Evolutionary conservation across 1,284 basidiomycete genomes (phyloP), one percentile per base, ranked within the genome.

Genomic region (Microbotryum saponariae): DNA sequence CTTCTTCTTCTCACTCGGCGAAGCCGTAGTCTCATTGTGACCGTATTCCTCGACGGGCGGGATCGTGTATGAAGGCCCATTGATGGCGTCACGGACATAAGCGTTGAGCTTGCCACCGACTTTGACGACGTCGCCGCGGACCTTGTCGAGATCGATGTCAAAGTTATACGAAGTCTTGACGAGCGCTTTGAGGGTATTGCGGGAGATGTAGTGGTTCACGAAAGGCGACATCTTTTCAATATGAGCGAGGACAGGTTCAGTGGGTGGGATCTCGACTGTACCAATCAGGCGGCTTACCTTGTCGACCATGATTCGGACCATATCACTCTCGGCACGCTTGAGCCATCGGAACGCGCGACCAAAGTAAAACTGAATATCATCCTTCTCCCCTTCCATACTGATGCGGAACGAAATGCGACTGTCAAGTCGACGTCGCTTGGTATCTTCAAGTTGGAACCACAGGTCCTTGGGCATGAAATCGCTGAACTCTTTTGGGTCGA

Each of bases 371-470:
- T 91, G 88, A 23, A 94, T 90, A 74, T 98, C 96, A 61, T 69
- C 67, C 76, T 94, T 90, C 79, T 97, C 94, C 52, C 92, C 92
- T 73, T 98, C 96, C 92, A 98, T 97, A 74, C 91, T 94, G 58
- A 98, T 83, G 8, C 96, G 83, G 27, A 97, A 78, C 51, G 96
- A 77, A 44, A 97, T 82, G 42, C 91, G 84, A 2, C 93, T 60
- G 6, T 69, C 61, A 20, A 67, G 54, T 23, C 59, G 62, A 51
- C 59, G 54, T 7, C 63, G 59, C n/a, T 60, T 57, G 57, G 55
- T 54, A 31, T 64, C 65, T 71, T 94, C 91, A n/a, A 98, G 78
- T 61, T 91, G 86, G 76, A 94, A 82, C 86, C 93, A 92, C 9
- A 93, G 76, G 70, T 99, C 96, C 71, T 94, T 91, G 12, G 90